phyloP scores from a whole-genome alignment of 23 red algal genomes.

The Gracilaria vermiculophylla region DNA sequence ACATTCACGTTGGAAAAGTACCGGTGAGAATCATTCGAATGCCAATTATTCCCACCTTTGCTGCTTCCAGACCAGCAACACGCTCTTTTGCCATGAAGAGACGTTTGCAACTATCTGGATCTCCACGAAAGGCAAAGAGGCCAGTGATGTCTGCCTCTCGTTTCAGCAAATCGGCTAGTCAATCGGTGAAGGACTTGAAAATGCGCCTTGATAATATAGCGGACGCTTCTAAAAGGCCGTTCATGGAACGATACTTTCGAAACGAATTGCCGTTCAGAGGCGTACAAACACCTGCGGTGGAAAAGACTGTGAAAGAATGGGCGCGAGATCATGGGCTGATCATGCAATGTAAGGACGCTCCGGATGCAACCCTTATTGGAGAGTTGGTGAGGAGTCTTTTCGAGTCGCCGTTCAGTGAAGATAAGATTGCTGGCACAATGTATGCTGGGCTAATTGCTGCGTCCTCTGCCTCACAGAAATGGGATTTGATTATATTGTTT shows the following conservation, averaged over 20 bases:
- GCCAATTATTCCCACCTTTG: not conserved
- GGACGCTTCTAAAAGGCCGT: not conserved
- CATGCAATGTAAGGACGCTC: not conserved
- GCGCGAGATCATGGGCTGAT: not conserved
- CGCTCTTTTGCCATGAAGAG: not conserved
- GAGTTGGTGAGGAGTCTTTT: not conserved
- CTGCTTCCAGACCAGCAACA: not conserved
- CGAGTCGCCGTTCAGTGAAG: slow-evolving; percentile 6
- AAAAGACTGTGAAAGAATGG: slow-evolving; percentile 13
- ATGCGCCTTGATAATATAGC: not conserved
- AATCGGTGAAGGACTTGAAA: not conserved
- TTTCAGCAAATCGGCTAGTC: not conserved
- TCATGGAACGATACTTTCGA: slow-evolving; percentile 16
- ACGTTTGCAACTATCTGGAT: not conserved
- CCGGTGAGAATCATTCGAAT: not conserved
- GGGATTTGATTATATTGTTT: not conserved
- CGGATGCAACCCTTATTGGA: not conserved
- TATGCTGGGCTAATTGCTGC: not conserved
- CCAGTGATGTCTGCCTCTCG: not conserved
- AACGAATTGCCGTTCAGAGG: slow-evolving; percentile 23
- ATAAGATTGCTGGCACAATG: slow-evolving; percentile 35
- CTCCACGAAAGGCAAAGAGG: not conserved
- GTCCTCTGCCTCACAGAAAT: not conserved
- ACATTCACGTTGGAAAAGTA: too few relatives aligned
- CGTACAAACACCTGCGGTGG: not conserved